Evolutionary conservation across 2,329 filamentous ascomycete species (phyloP).

Genomic region (Myriosclerotinia scirpicola): DNA sequence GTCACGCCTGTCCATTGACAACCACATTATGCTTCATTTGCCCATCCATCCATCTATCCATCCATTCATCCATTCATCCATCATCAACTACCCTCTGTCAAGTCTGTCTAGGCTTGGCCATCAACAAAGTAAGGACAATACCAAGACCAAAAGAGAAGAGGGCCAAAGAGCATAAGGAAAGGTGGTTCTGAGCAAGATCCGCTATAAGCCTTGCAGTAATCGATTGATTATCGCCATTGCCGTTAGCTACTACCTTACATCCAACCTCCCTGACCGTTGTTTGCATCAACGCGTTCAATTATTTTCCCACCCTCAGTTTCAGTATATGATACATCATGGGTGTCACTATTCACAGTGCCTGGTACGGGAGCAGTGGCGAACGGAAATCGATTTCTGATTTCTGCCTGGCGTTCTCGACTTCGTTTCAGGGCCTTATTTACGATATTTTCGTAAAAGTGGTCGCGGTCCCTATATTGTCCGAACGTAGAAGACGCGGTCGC

Average conservation of each 20-base stretch:
- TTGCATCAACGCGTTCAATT: neutral
- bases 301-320: neutral
- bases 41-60: neutral
- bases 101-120: no score
- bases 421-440: neutral
- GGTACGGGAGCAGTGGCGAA: neutral
- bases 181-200: neutral
- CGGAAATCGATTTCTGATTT: neutral
- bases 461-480: neutral
- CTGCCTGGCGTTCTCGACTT: neutral
- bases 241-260: neutral
- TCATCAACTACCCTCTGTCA: neutral
- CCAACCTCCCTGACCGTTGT: neutral
- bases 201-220: neutral
- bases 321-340: neutral
- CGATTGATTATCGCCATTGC: neutral
- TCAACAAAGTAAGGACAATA: no score
- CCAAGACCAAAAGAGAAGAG: neutral
- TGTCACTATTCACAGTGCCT: neutral
- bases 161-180: neutral
- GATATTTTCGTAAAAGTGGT: neutral
- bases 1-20: neutral
- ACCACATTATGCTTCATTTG: neutral
- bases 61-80: slow-evolving; percentile 42
- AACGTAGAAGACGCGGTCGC: neutral